Evolutionary conservation across 1,139 yeast species (phyloP), one percentile per base, ranked within the genome.

Genomic region (Spencermartinsiella ligniputridi): DNA sequence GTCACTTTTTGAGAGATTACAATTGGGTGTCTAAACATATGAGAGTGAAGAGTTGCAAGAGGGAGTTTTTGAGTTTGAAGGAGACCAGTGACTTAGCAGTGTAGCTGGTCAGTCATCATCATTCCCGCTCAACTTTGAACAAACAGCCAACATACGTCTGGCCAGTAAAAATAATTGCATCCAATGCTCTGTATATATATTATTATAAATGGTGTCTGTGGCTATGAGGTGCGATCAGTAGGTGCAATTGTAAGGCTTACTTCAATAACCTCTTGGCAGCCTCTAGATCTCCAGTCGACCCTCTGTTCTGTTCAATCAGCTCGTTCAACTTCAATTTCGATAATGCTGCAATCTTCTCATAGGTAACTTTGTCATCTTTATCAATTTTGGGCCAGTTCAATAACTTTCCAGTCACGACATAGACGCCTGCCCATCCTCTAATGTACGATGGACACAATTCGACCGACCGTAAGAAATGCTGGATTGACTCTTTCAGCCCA

Each of bases 381-480:
- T 49, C 40, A 37, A 52, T 40, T 46, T 53, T 55, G 38, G 54
- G 57, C 45, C 52, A 48, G 6, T 45, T 40, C 5, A 48, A 53
- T 32, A 71, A 46, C 45, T 63, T 63, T 18, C 55, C 52, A 6
- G 72, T 49, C 2, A 78, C 64, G 2, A 74, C 62, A 41, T 71
- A 72, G 3, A 88, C 68, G 0, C 95, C 95, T 45, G 80, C 67
- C 96, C 96, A 89, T 18, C 87, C 84, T 51, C 86, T 74, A 15
- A 76, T 65, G 61, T 78, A 83, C 36, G 71, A 70, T 35, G 83
- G 85, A 54, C 87, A 82, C 39, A 90, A 69, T 65, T 90, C 97
- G 12, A 86, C 79, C 11, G 89, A 67, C 50, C 94, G 74, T 45
- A 83, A 67, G 54, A 78, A 84, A 56, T 79, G 74, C 56, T 81